Base-by-base conservation (phyloP, 345 rosid species). In the Passiflora organensis region DNA sequence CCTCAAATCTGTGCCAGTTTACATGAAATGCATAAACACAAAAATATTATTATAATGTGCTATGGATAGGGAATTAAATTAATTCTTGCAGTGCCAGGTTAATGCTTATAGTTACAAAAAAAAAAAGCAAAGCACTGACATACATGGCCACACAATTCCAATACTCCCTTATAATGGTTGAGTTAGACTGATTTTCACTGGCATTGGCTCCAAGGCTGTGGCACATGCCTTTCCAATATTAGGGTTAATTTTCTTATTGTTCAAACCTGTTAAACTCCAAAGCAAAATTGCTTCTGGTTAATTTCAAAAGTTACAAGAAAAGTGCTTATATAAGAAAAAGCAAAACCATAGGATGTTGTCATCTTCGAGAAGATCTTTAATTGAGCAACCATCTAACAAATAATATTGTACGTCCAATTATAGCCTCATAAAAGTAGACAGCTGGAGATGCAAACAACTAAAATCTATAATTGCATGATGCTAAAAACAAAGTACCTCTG, bases 401-500 rank as follows among this genome's bases (percentile, higher is more conserved):
- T 44, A 2, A 28, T 28, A 28, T 2, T 2, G 34, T 28, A n/a
- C n/a, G n/a, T 28, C 34, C 34, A 28, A 42, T 55, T 23, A 13
- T 56, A 17, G 34, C 1, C 15, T 11, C 6, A 15, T n/a, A 13
- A 17, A 21, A 50, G 24, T 19, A 17, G 21, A 23, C 48, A 13
- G 16, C 19, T 22, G 15, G 52, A 50, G 43, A 4, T 39, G 28
- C n/a, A 0, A n/a, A 1, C n/a, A 21, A 39, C 19, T 15, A 11
- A 46, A 19, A 59, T 16, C 10, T 36, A 20, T 43, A 70, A 58
- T 59, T 22, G 34, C 22, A 58, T 51, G 23, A 34, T 13, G 20
- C 15, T 13, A n/a, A 61, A 37, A 49, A 59, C 25, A 38, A 23
- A 60, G 46, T 78, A 82, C 91, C 91, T 84, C 91, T 2, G 87